A percentile compares a stretch with the other conserved stretches of the same genome.
These are phyloP conservation scores for Circinella minor DNA, from an alignment of 371 early-diverging fungal genomes.

Conservation along the genomic window DNA sequence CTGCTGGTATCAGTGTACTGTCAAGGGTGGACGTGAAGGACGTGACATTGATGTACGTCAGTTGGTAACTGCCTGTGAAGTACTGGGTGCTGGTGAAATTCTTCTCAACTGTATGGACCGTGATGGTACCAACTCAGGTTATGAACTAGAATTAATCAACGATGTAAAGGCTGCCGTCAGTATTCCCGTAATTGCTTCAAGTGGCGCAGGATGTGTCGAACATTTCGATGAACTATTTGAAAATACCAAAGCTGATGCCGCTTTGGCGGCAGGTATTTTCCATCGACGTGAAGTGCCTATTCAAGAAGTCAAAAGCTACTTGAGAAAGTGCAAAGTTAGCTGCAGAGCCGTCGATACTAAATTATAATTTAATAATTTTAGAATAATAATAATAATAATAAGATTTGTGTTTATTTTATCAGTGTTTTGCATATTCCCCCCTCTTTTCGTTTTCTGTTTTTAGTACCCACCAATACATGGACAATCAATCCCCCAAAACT, in stretches of 20 bases:
- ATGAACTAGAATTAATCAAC: conserved; percentile 84
- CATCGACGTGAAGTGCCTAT: conserved; percentile 94
- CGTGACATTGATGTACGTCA: conserved; percentile 94
- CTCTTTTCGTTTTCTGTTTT: not conserved
- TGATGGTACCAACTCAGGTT: conserved; percentile 97
- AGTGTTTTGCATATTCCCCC: not conserved
- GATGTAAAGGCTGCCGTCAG: conserved; percentile 76
- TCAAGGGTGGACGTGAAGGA: conserved; percentile 95
- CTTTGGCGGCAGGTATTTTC: conserved; percentile 97
- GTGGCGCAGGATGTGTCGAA: conserved; percentile 87
- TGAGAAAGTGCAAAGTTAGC: conserved; percentile 49
- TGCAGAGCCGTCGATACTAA: conserved; percentile 43
- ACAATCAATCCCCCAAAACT: not conserved
- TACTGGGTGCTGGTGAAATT: conserved; percentile 95
- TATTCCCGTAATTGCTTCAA: conserved; percentile 96
- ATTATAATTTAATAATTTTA: conserved; percentile 13
- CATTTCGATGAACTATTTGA: conserved; percentile 91
- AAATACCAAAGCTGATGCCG: conserved; percentile 90
- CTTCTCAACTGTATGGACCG: conserved; percentile 96
- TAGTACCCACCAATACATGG: not conserved
- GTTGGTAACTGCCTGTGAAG: conserved; percentile 86
- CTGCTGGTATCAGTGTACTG: conserved; percentile 99
- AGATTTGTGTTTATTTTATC: too few relatives aligned
- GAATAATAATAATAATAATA: too few relatives aligned
- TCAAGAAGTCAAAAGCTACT: conserved; percentile 76